Base-by-base conservation (phyloP, 805 yeast genomes). In the Kodamaea lidongshanica region DNA sequence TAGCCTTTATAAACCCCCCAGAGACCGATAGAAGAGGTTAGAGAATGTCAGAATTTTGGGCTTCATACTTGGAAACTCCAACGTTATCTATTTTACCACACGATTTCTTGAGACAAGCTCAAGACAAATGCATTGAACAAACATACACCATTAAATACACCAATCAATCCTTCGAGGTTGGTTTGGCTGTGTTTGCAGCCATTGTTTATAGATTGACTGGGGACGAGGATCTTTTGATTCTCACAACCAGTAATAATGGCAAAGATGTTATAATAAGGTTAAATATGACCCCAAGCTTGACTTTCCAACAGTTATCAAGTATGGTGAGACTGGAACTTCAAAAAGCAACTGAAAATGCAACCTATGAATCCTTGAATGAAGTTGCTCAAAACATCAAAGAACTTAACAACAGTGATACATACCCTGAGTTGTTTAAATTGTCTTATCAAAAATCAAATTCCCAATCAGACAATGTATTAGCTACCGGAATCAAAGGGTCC, bases 221-320 rank as follows among this genome's bases (percentile, higher is more conserved):
- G 14, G 97, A 89, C 52, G 96, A 89, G 42, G 96, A 89, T 46
- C 78, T 92, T 29, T 78, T 81, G n/a, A 61, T 89, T 38, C n/a
- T n/a, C n/a, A 87, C 88, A n/a, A 77, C 87, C 0, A 76, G 79
- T 42, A 54, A 70, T 15, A 38, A 41, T 9, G 37, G 39, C 10
- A 34, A 45, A 7, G 74, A 74, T 16, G 72, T 77, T 41, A 77
- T 84, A 11, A 51, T 85, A 16, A 69, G 95, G 46, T 61, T 82
- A 25, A 62, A 61, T 19, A 61, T 86, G 37, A 70, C 73, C 30
- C 74, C 83, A 19, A 56, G 61, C 6, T 50, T 64, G 48, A 48
- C 77, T 1, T 83, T 87, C 44, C 36, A 43, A 1, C 73, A 77
- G 22, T 59, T 88, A 30, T 56, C 69, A 23, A 52, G 57, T 5